These are phyloP conservation scores for Aspergillus chevalieri DNA, from an alignment of 2,329 filamentous ascomycete species.

Conservation along the genomic window DNA sequence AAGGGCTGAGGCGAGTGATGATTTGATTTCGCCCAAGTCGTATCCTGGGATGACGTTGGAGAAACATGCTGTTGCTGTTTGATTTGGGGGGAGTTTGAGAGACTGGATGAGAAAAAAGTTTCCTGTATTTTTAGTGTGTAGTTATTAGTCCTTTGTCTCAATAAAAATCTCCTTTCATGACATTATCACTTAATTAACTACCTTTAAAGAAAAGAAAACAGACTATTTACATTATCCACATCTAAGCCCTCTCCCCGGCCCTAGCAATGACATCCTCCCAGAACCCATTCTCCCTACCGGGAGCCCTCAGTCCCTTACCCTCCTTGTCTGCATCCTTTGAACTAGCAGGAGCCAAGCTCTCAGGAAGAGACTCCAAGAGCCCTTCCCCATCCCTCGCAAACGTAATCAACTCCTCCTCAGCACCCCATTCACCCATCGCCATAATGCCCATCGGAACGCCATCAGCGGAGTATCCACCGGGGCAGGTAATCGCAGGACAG, in stretches of 20 bases:
- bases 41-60: too few relatives aligned
- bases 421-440: constrained; percentile 52
- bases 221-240: too few relatives aligned
- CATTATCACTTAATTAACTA: too few relatives aligned
- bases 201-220: too few relatives aligned
- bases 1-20: constrained; percentile 40
- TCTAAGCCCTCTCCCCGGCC: constrained; percentile 9
- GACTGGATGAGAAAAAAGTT: too few relatives aligned
- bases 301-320: constrained; percentile 20
- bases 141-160: too few relatives aligned
- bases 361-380: constrained; percentile 32
- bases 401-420: constrained; percentile 47
- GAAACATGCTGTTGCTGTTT: too few relatives aligned
- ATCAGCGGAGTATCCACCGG: constrained; percentile 62
- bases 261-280: constrained; percentile 36
- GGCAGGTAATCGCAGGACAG: constrained; percentile 66
- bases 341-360: constrained; percentile 3
- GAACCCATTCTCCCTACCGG: constrained; percentile 17
- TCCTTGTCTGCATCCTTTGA: constrained; percentile 4
- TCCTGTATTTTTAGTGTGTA: too few relatives aligned
- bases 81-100: too few relatives aligned
- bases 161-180: too few relatives aligned
- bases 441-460: constrained; percentile 48
- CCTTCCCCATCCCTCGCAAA: constrained; percentile 49
- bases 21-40: constrained; percentile 11